These are phyloP conservation scores for Collybia nuda DNA, from an alignment of 768 basidiomycete species.

Conservation along the genomic window DNA sequence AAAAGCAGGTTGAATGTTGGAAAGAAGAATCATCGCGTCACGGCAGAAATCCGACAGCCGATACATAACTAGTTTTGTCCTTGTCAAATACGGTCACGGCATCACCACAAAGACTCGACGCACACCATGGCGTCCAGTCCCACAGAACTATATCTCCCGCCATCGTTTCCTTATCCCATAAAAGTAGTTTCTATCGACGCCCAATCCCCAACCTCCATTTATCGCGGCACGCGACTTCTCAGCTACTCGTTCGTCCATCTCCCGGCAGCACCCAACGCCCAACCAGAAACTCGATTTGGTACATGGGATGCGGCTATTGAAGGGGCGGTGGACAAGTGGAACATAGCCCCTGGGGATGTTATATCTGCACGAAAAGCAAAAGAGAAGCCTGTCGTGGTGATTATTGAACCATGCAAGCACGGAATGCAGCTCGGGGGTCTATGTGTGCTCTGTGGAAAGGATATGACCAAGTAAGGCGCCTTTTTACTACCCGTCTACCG, in stretches of 20 bases:
- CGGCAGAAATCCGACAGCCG: conserved; percentile 22
- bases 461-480: conserved; percentile 76
- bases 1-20: no score
- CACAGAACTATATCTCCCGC: conserved; percentile 77
- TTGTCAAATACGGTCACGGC: conserved; percentile 21
- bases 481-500: conserved; percentile 6
- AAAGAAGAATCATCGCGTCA: no score
- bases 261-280: conserved; percentile 40
- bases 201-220: conserved; percentile 40
- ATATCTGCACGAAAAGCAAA: conserved; percentile 59
- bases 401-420: conserved; percentile 95
- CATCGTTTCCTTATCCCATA: conserved; percentile 83
- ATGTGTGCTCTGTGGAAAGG: conserved; percentile 93
- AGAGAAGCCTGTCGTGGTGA: conserved; percentile 57
- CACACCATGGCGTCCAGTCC: conserved; percentile 53
- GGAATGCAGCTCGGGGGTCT: conserved; percentile 90
- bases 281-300: conserved; percentile 74
- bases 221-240: conserved; percentile 76
- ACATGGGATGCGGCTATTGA: conserved; percentile 91
- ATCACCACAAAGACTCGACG: conserved; percentile 13
- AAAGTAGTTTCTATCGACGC: conserved; percentile 72
- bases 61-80: conserved; percentile 10
- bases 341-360: conserved; percentile 61
- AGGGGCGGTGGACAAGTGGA: conserved; percentile 76
- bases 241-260: conserved; percentile 79